A percentile compares a stretch with the other conserved stretches of the same genome.
phyloP scores from a whole-genome alignment of 2,329 filamentous ascomycete genomes.

The Catunica adiposa region DNA sequence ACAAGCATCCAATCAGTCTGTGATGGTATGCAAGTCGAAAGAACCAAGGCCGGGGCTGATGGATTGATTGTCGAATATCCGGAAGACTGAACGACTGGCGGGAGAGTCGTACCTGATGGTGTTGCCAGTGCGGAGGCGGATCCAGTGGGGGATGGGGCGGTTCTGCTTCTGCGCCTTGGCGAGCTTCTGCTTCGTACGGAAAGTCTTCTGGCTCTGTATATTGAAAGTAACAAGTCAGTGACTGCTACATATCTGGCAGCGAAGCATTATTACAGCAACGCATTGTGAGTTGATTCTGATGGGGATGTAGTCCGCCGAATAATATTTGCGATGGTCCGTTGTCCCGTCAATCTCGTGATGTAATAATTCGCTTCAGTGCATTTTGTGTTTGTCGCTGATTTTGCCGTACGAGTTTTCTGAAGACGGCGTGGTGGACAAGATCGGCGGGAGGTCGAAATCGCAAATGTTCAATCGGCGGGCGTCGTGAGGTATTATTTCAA shows the following conservation, averaged over 20 bases:
- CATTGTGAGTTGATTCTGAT: neutral
- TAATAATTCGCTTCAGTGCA: neutral
- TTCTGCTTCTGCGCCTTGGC: slow-evolving; percentile 99
- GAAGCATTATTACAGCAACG: neutral
- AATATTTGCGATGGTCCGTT: neutral
- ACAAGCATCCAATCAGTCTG: neutral
- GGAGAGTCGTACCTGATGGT: slow-evolving; percentile 70
- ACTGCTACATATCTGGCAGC: slow-evolving; percentile 9
- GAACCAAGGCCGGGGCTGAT: neutral
- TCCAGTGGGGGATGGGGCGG: slow-evolving; percentile 99
- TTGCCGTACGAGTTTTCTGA: neutral
- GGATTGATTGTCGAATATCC: neutral
- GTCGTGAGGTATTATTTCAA: slow-evolving; percentile 8
- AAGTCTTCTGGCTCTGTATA: slow-evolving; percentile 91
- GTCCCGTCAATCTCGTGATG: neutral
- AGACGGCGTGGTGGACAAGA: neutral
- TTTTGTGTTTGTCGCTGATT: neutral
- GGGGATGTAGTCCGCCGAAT: neutral
- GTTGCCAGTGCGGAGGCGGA: slow-evolving; percentile 94
- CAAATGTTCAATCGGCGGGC: slow-evolving; percentile 12
- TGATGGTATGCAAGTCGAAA: neutral
- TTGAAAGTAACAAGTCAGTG: slow-evolving; percentile 14
- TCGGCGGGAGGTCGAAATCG: neutral
- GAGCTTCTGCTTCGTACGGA: slow-evolving; percentile 99
- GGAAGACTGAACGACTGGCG: neutral